Conservation (phyloP, 352 stramenopile species). For the Phytophthora ramorum region DNA sequence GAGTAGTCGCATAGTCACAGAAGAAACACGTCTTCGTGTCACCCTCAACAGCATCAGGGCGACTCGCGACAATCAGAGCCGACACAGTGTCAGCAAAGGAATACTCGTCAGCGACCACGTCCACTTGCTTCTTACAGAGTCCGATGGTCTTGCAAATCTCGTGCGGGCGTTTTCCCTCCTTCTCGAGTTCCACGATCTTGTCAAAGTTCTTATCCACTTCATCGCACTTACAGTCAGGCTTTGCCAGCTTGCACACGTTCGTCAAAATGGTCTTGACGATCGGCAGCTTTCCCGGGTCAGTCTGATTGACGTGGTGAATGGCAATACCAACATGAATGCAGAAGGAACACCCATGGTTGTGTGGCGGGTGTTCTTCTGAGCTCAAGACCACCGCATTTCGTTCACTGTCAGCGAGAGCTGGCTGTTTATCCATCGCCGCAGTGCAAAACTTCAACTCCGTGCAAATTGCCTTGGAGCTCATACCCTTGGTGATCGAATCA, state of each 20-base stretch:
- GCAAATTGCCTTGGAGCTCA: slow-evolving; percentile 74
- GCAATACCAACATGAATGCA: slow-evolving; percentile 41
- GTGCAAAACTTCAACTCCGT: slow-evolving; percentile 63
- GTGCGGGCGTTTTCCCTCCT: slow-evolving; percentile 55
- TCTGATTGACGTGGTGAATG: slow-evolving; percentile 52
- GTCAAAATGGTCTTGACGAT: slow-evolving; percentile 53
- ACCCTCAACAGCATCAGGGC: not conserved
- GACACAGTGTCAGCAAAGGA: slow-evolving; percentile 22
- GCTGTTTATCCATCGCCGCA: slow-evolving; percentile 6
- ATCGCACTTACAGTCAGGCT: slow-evolving; percentile 55
- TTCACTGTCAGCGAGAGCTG: slow-evolving; percentile 17
- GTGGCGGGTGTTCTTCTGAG: slow-evolving; percentile 6
- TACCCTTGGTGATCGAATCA: slow-evolving; percentile 65
- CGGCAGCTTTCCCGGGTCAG: slow-evolving; percentile 48
- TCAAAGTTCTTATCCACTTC: slow-evolving; percentile 65
- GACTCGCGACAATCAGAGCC: slow-evolving; percentile 12
- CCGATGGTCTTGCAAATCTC: slow-evolving; percentile 61
- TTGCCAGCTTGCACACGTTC: slow-evolving; percentile 51
- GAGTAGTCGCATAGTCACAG: slow-evolving; percentile 47
- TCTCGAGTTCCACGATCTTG: slow-evolving; percentile 65
- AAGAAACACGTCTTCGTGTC: slow-evolving; percentile 55
- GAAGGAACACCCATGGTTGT: slow-evolving; percentile 46
- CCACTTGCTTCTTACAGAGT: slow-evolving; percentile 45
- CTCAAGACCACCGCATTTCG: slow-evolving; percentile 11
- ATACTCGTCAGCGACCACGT: slow-evolving; percentile 8